Conservation (phyloP, 2,329 filamentous ascomycete genomes). For the Colletotrichum sp. region DNA sequence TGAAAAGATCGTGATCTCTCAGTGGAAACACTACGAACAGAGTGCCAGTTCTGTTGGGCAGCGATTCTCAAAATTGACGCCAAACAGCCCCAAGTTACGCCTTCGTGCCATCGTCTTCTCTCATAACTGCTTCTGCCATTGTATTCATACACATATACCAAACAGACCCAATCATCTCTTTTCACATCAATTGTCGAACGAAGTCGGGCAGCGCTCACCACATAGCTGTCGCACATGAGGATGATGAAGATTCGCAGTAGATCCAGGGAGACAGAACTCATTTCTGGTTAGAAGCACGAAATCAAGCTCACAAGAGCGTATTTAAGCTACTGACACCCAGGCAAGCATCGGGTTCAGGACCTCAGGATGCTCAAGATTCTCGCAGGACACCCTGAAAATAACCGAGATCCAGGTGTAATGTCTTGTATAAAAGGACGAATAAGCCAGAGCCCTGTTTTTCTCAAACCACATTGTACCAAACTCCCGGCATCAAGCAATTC, state of each 20-base stretch:
- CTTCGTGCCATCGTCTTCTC: background rate
- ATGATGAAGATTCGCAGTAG: background rate
- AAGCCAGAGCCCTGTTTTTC: background rate
- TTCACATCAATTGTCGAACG: accelerated
- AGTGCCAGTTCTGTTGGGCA: background rate
- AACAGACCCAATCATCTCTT: background rate
- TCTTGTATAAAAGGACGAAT: background rate
- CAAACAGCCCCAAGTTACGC: accelerated
- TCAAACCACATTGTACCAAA: no score
- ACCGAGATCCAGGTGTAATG: background rate
- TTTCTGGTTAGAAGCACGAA: background rate
- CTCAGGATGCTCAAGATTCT: accelerated
- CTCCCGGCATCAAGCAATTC: no score
- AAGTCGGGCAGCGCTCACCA: background rate
- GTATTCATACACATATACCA: background rate
- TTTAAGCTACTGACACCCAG: background rate
- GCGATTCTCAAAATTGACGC: background rate
- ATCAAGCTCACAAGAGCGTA: background rate
- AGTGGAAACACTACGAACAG: background rate
- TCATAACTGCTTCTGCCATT: background rate
- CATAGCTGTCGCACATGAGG: accelerated
- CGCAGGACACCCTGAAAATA: accelerated
- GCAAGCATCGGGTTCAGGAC: background rate
- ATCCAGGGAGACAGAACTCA: no score
- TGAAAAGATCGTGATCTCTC: accelerated